Conservation (phyloP, 176 grass and related monocot species). For the Canna indica region DNA sequence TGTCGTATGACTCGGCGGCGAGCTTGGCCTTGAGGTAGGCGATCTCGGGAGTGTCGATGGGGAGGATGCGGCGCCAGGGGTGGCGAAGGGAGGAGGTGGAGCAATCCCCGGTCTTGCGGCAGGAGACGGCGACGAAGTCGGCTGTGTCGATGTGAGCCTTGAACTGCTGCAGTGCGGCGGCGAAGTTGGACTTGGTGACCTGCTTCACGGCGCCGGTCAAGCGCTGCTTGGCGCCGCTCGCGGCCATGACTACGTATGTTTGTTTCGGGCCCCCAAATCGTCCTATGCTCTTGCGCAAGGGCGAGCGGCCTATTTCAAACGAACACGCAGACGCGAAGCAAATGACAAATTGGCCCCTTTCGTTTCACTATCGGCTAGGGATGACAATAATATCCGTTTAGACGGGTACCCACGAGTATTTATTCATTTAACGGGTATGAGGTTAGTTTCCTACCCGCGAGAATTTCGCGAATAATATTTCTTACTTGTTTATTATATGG, state of each 20-base stretch:
- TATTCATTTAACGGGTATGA: too few relatives aligned
- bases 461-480: too few relatives aligned
- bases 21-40: slow-evolving; percentile 74
- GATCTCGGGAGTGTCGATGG: slow-evolving; percentile 62
- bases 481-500: too few relatives aligned
- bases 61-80: slow-evolving; percentile 44
- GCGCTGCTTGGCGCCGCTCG: slow-evolving; percentile 5
- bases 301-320: too few relatives aligned
- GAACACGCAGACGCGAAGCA: too few relatives aligned
- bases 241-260: slow-evolving; percentile 1
- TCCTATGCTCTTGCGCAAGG: too few relatives aligned
- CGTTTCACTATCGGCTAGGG: too few relatives aligned
- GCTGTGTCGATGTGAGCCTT: slow-evolving; percentile 31
- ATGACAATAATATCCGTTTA: too few relatives aligned
- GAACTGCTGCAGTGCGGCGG: slow-evolving; percentile 43
- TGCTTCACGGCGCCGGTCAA: slow-evolving; percentile 33
- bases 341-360: too few relatives aligned
- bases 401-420: too few relatives aligned
- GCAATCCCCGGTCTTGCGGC: slow-evolving; percentile 23
- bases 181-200: slow-evolving; percentile 69
- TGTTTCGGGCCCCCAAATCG: background rate
- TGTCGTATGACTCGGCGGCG: slow-evolving; percentile 73
- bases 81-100: slow-evolving; percentile 21
- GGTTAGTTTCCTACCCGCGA: too few relatives aligned
- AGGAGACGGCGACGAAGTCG: slow-evolving; percentile 57